Base-by-base conservation (phyloP, 768 basidiomycete species). In the Myochromella boudieri region DNA sequence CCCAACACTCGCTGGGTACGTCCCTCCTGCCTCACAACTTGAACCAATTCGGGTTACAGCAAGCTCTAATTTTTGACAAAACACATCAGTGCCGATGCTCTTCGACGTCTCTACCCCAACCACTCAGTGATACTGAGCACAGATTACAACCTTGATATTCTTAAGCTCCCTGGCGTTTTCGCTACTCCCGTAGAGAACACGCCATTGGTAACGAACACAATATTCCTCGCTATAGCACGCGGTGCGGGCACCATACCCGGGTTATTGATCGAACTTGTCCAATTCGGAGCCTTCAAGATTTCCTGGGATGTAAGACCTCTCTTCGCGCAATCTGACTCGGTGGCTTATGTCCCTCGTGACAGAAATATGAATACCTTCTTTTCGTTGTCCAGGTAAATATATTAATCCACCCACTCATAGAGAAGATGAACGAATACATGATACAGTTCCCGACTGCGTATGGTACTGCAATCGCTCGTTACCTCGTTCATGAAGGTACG, bases 401-500 rank as follows among this genome's bases (percentile, higher is more conserved):
- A 15, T 25, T 18, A 27, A 21, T 21, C 49, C 7, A 18, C 46
- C 12, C 29, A 46, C 44, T 21, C 38, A 37, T 44, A 32, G 22
- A 42, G 29, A 37, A 25, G 44, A 26, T 37, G 20, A 37, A 37
- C 6, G 1, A n/a, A n/a, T n/a, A n/a, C 27, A 28, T 37, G 17
- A 12, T 18, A 17, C 37, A 74, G 69, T 69, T 63, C 51, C 66
- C 70, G 25, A 17, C 32, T 1, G 67, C 64, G 1, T 66, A 65
- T 33, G 53, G 62, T 6, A 56, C 34, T 12, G 25, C 27, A 4
- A 66, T 58, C 0, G 66, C 72, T 29, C 66, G 70, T 39, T 83
- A 75, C 54, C 65, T 89, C 37, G 67, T 89, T 15, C 82, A 87
- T 55, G 70, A 86, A 41, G 85, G 84, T 69, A 42, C 14, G 38